Conservation (phyloP, 1,284 basidiomycete genomes). For the Anthracocystis panici-leucophaei region DNA sequence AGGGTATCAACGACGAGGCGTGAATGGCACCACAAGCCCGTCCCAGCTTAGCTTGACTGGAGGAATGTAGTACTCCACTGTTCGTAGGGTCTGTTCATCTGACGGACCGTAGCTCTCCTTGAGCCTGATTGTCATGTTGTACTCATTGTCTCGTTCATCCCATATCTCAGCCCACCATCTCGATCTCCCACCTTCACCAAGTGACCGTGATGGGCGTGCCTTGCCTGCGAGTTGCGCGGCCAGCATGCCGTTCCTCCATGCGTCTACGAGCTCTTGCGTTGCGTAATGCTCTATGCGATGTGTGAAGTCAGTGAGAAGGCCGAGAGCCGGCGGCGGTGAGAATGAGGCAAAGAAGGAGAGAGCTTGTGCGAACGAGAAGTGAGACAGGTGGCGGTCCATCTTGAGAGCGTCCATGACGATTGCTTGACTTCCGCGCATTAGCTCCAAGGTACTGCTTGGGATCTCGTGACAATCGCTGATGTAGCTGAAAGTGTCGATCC, state of each 20-base stretch:
- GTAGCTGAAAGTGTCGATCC: constrained; percentile 64
- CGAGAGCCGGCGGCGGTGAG: constrained; percentile 40
- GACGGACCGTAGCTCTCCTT: neutral
- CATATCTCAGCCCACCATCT: constrained; percentile 59
- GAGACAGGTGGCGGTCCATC: constrained; percentile 59
- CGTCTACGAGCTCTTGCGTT: constrained; percentile 45
- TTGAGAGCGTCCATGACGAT: constrained; percentile 65
- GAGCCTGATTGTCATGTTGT: constrained; percentile 24
- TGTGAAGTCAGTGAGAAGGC: constrained; percentile 63
- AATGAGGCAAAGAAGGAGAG: constrained; percentile 42
- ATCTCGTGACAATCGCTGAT: constrained; percentile 64
- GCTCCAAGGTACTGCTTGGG: constrained; percentile 40
- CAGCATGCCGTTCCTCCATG: constrained; percentile 40
- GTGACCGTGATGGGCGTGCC: neutral
- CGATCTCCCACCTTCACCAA: constrained; percentile 46
- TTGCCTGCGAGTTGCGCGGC: constrained; percentile 21
- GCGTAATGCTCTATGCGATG: constrained; percentile 59
- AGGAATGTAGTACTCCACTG: constrained; percentile 33
- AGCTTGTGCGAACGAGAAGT: constrained; percentile 64
- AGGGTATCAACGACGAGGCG: neutral
- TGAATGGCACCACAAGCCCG: constrained; percentile 50
- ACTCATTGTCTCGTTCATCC: constrained; percentile 55
- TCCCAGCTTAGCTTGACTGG: constrained; percentile 56
- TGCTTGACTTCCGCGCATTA: constrained; percentile 51
- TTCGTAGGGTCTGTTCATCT: constrained; percentile 4